phyloP scores from a whole-genome alignment of 768 basidiomycete genomes.

The Tulasnella sp. region DNA sequence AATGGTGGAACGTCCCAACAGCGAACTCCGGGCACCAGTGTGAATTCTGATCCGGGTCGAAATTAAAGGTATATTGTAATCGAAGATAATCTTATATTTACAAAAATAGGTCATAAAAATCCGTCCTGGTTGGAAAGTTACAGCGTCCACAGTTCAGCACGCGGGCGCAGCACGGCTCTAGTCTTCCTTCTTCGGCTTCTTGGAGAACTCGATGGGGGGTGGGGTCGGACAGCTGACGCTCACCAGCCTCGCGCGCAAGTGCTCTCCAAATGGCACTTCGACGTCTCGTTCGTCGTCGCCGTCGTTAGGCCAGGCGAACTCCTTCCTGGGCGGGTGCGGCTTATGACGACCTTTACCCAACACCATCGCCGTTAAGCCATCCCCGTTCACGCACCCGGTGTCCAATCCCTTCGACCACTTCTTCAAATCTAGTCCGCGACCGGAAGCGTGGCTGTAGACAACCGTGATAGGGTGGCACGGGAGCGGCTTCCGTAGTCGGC shows the following conservation, averaged over 20 bases:
- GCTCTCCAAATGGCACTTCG: constrained; percentile 6
- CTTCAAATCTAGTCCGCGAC: constrained; percentile 67
- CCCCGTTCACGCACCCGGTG: constrained; percentile 47
- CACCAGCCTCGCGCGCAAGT: background rate
- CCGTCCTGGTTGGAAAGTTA: too few species aligned
- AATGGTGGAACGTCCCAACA: too few species aligned
- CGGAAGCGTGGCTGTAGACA: constrained; percentile 78
- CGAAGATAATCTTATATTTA: too few species aligned
- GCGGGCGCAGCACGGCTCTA: too few species aligned
- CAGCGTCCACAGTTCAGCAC: too few species aligned
- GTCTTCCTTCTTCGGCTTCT: background rate
- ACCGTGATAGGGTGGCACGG: constrained; percentile 65
- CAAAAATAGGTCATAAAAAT: too few species aligned
- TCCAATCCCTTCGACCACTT: constrained; percentile 81
- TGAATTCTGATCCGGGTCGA: too few species aligned
- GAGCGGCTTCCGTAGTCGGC: constrained; percentile 20
- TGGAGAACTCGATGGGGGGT: background rate
- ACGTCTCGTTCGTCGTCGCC: constrained; percentile 1
- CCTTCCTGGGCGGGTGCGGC: background rate
- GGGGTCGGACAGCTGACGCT: constrained; percentile 8
- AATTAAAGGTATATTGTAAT: too few species aligned
- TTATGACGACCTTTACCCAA: constrained; percentile 1
- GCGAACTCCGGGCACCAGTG: too few species aligned
- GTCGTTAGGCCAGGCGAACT: background rate
- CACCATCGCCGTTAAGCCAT: constrained; percentile 11